phyloP scores from a whole-genome alignment of 352 stramenopile species.

The Globisporangium middletonii region DNA sequence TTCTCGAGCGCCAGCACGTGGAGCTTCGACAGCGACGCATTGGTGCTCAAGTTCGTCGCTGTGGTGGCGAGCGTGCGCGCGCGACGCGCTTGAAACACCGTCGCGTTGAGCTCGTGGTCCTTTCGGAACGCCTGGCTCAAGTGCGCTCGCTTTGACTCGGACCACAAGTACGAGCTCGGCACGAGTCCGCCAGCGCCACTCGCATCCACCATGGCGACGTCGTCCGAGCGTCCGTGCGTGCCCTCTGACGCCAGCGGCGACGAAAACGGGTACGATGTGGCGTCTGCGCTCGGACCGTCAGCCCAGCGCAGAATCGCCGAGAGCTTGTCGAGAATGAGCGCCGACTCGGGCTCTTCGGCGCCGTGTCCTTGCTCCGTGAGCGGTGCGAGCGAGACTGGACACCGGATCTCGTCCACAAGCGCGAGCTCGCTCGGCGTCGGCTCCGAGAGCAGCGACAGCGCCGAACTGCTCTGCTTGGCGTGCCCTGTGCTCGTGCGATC shows the following conservation, averaged over 20 bases:
- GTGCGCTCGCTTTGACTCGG: constrained; percentile 29
- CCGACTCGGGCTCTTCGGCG: constrained; percentile 60
- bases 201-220: constrained; percentile 7
- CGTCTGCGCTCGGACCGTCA: constrained; percentile 10
- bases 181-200: neutral
- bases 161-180: constrained; percentile 58
- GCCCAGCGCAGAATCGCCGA: constrained; percentile 53
- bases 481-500: neutral
- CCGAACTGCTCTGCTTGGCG: neutral
- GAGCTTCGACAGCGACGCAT: constrained; percentile 9
- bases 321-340: constrained; percentile 48
- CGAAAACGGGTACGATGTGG: constrained; percentile 23
- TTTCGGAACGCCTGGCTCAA: constrained; percentile 32
- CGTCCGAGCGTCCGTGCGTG: neutral
- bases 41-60: neutral
- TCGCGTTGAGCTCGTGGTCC: constrained; percentile 57
- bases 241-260: constrained; percentile 3
- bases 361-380: constrained; percentile 24
- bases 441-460: constrained; percentile 50
- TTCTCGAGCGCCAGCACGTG: constrained; percentile 45
- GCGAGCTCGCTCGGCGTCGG: constrained; percentile 22
- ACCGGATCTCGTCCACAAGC: constrained; percentile 29
- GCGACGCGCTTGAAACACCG: constrained; percentile 27
- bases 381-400: constrained; percentile 42
- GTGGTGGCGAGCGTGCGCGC: neutral